These are phyloP conservation scores for Leccinum angustisporum DNA, from an alignment of 1,284 basidiomycete species.

Conservation along the genomic window DNA sequence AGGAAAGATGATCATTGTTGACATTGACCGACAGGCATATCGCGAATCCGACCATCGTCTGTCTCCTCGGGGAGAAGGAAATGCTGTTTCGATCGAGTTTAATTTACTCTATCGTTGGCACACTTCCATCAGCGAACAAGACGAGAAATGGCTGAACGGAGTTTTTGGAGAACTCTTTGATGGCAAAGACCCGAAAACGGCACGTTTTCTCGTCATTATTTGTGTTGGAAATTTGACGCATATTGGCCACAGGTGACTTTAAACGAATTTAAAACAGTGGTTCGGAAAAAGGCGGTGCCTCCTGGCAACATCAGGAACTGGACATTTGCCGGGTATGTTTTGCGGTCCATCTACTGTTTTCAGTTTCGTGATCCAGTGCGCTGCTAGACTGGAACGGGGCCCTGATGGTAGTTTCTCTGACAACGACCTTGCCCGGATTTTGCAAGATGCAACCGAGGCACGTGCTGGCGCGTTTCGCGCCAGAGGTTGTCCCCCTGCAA, in stretches of 20 bases:
- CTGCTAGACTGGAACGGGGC: slow-evolving; percentile 49
- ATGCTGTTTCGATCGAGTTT: slow-evolving; percentile 73
- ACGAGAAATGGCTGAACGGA: slow-evolving; percentile 60
- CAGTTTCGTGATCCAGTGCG: slow-evolving; percentile 1
- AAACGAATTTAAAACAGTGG: slow-evolving; percentile 43
- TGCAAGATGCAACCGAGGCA: slow-evolving; percentile 66
- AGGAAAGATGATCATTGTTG: neutral
- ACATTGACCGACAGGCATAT: slow-evolving; percentile 17
- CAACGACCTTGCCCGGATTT: slow-evolving; percentile 61
- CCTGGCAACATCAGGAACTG: slow-evolving; percentile 42
- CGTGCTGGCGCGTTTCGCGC: slow-evolving; percentile 75
- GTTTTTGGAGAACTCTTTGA: slow-evolving; percentile 48
- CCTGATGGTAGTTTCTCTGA: slow-evolving; percentile 65
- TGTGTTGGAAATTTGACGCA: slow-evolving; percentile 8
- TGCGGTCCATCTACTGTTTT: neutral
- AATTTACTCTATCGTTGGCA: slow-evolving; percentile 79
- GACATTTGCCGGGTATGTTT: slow-evolving; percentile 53
- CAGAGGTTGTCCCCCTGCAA: slow-evolving; percentile 66
- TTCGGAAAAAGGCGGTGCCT: slow-evolving; percentile 38
- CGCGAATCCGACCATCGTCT: slow-evolving; percentile 25
- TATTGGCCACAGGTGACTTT: slow-evolving; percentile 38
- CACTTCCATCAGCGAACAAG: slow-evolving; percentile 57
- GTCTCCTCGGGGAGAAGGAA: slow-evolving; percentile 67
- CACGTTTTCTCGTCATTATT: slow-evolving; percentile 20
- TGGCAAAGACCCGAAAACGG: slow-evolving; percentile 40